Evolutionary conservation across 140 eudicot genomes (phyloP), one percentile per base, ranked within the genome.

Genomic region (Senecio squalidus): DNA sequence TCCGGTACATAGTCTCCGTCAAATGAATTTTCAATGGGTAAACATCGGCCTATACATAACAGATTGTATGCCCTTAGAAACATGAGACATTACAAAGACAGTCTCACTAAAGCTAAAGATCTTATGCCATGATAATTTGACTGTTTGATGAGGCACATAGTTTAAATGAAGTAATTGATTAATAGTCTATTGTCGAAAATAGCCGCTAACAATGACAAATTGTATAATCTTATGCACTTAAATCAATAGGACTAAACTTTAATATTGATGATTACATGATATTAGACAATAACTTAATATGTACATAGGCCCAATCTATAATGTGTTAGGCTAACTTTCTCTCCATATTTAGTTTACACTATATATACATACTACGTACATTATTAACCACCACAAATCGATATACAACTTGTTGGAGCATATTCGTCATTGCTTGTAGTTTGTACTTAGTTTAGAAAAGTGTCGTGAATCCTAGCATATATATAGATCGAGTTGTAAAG

Each of bases 1-100:
- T 58, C 49, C 77, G 64, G 83, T 90, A 90, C 87, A 90, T 72
- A 26, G 77, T 30, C 78, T 90, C 97, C 24, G 94, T 85, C 83
- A 85, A 83, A 83, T 90, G 94, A 60, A 90, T 90, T 76, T 83
- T 90, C 66, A 90, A 73, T 33, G 97, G 97, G 75, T 82, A 86
- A 43, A 90, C 77, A 49, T 90, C 97, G 40, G 86, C 97, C 97
- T 90, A 48, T 26, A 54, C 44, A 29, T 36, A 26, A 13, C 25
- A 44, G 9, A 44, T 11, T n/a, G 29, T 4, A 30, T 16, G 28
- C 11, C 21, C 25, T 71, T 44, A 71, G 44, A 38, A 16, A 38
- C 1, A 9, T 38, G 55, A 61, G 28, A 60, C 23, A 28, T 30
- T 55, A 52, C 38, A 5, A 52, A 29, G 24, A n/a, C 15, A n/a